Percentiles rank a stretch among this genome's conserved stretches.
Evolutionary conservation across 306 rosid species (phyloP).

Genomic region (Vicia villosa): DNA sequence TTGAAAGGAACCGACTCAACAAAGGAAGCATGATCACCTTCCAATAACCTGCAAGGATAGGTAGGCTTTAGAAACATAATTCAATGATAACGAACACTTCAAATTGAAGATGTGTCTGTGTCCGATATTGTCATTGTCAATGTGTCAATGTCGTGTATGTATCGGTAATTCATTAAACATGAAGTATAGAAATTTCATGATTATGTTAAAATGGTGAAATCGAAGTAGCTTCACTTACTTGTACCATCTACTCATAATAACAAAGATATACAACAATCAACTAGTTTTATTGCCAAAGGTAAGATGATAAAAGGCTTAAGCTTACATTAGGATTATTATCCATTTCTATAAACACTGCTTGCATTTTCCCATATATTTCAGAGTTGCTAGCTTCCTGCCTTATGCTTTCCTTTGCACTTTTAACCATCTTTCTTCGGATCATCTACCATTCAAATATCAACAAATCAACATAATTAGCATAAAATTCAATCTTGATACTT

Average conservation of each 20-base stretch:
- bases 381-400: conserved; percentile 63
- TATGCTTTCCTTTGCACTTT: conserved; percentile 85
- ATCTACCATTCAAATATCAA: conserved; percentile 44
- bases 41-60: conserved; percentile 55
- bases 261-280: neutral
- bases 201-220: conserved; percentile 7
- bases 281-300: neutral
- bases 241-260: conserved; percentile 48
- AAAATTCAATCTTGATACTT: conserved; percentile 18
- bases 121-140: neutral
- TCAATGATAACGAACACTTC: neutral
- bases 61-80: neutral
- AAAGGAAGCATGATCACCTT: conserved; percentile 70
- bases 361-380: conserved; percentile 80
- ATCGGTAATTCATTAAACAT: neutral
- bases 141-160: neutral
- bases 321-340: conserved; percentile 57
- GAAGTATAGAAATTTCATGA: no score
- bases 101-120: neutral
- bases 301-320: neutral
- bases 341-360: conserved; percentile 81
- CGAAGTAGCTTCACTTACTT: conserved; percentile 55
- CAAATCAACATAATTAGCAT: conserved; percentile 15
- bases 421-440: conserved; percentile 69
- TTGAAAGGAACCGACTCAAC: conserved; percentile 74